phyloP scores from a whole-genome alignment of 352 stramenopile species.

The Plasmopara viticola region DNA sequence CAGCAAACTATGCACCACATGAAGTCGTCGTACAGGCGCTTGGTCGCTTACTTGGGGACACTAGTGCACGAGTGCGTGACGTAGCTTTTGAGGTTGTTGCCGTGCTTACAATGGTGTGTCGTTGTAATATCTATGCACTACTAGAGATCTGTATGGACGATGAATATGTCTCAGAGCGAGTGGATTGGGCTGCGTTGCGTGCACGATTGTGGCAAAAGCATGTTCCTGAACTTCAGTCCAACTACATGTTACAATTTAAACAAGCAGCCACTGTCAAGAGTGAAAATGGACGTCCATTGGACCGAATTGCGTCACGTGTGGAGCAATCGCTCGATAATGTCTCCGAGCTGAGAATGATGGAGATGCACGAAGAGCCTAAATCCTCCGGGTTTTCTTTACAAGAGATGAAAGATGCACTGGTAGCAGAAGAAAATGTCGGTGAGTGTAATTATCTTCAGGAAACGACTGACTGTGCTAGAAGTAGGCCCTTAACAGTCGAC shows the following conservation, averaged over 20 bases:
- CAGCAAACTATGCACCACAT: constrained; percentile 14
- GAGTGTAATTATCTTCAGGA: background rate
- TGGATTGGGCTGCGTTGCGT: constrained; percentile 45
- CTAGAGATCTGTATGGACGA: constrained; percentile 46
- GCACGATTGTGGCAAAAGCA: constrained; percentile 30
- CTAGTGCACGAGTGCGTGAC: constrained; percentile 31
- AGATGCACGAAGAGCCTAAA: constrained; percentile 1
- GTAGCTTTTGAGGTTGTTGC: constrained; percentile 41
- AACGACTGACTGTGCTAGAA: background rate
- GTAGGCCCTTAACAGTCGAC: constrained; percentile 14
- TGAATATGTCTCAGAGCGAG: constrained; percentile 41
- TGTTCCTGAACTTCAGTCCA: constrained; percentile 31
- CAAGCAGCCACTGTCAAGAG: background rate
- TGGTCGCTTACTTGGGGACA: constrained; percentile 43
- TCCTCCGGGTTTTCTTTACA: too few species aligned
- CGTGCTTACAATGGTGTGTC: constrained; percentile 26
- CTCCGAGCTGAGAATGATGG: constrained; percentile 36
- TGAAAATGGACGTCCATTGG: constrained; percentile 2
- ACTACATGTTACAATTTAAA: constrained; percentile 24
- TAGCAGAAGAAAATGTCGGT: background rate
- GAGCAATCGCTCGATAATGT: constrained; percentile 34
- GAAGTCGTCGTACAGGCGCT: constrained; percentile 32
- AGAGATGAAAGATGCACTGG: constrained; percentile 3
- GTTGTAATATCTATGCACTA: constrained; percentile 36
- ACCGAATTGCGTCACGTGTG: constrained; percentile 10